A percentile compares a stretch with the other conserved stretches of the same genome.
These are phyloP conservation scores for Cryptococcus amylolentus DNA, from an alignment of 1,284 basidiomycete genomes.

Conservation along the genomic window DNA sequence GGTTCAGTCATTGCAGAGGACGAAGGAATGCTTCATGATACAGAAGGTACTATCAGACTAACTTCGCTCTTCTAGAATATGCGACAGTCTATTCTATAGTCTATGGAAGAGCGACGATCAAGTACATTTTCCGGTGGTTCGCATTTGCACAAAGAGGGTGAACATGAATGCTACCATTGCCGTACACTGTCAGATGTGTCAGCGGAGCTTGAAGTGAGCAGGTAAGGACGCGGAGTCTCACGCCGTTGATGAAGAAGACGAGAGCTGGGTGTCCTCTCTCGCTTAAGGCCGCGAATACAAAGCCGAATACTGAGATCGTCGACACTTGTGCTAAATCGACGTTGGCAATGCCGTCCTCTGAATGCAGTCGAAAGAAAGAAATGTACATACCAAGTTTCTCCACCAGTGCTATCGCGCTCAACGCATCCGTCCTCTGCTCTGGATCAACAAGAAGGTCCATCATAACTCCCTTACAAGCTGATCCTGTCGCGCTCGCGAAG, in stretches of 20 bases:
- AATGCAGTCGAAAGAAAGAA: background rate
- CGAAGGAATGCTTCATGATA: too few relatives aligned
- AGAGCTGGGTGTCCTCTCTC: slow-evolving; percentile 28
- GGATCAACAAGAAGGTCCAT: slow-evolving; percentile 40
- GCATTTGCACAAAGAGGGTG: slow-evolving; percentile 36
- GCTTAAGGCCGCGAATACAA: slow-evolving; percentile 31
- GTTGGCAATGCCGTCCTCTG: background rate
- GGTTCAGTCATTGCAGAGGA: too few relatives aligned
- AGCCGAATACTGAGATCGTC: slow-evolving; percentile 38
- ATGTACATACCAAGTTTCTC: slow-evolving; percentile 37
- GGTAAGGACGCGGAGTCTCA: slow-evolving; percentile 12
- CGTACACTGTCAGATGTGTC: slow-evolving; percentile 13
- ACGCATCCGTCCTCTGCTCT: slow-evolving; percentile 35
- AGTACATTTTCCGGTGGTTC: slow-evolving; percentile 1
- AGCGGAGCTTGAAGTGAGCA: background rate
- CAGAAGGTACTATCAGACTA: too few relatives aligned
- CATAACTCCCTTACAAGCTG: slow-evolving; percentile 46
- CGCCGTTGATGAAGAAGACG: slow-evolving; percentile 39
- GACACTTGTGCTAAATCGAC: slow-evolving; percentile 26
- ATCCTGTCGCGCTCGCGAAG: slow-evolving; percentile 45
- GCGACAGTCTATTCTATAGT: too few relatives aligned
- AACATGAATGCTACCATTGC: slow-evolving; percentile 36
- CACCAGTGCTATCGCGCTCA: slow-evolving; percentile 44
- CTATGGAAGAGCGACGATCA: background rate
- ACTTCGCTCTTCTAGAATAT: too few relatives aligned